These are phyloP conservation scores for Fusarium sp. DNA, from an alignment of 2,329 filamentous ascomycete species.

Conservation along the genomic window DNA sequence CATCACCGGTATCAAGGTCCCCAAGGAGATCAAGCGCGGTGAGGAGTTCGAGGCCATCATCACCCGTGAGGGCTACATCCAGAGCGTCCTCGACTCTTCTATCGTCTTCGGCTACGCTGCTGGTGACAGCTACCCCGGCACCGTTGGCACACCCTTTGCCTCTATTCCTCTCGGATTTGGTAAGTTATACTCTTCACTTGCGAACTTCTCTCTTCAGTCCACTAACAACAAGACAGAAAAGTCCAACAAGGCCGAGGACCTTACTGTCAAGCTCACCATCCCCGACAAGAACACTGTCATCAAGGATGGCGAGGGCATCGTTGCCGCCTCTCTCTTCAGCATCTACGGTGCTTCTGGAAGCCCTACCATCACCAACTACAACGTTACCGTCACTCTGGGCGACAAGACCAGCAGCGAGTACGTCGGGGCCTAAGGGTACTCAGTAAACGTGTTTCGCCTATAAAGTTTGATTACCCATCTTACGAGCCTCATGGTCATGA, in stretches of 20 bases:
- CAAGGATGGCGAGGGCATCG: conserved; percentile 40
- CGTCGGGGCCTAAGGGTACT: not conserved
- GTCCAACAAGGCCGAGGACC: conserved; percentile 42
- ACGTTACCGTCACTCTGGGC: conserved; percentile 40
- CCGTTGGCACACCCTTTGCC: conserved; percentile 46
- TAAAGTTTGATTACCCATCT: conserved; percentile 2
- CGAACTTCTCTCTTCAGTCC: not conserved
- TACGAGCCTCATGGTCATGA: not conserved
- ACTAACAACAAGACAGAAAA: conserved; percentile 1
- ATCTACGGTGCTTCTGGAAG: conserved; percentile 44
- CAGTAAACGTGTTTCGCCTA: not conserved
- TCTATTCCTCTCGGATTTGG: conserved; percentile 53
- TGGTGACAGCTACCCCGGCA: conserved; percentile 40
- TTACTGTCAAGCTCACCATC: conserved; percentile 46
- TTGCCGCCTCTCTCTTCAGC: conserved; percentile 47
- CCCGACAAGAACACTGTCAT: conserved; percentile 24
- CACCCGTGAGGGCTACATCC: conserved; percentile 57
- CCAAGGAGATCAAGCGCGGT: conserved; percentile 54
- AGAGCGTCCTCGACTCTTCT: conserved; percentile 57
- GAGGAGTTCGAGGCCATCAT: conserved; percentile 54
- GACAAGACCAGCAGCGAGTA: conserved; percentile 43
- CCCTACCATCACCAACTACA: conserved; percentile 43
- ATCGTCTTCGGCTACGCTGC: conserved; percentile 56
- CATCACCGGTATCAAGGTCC: conserved; percentile 57
- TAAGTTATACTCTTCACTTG: conserved; percentile 19